Base-by-base conservation (phyloP, 2,329 filamentous ascomycete species). In the Chrysoporthe puriensis region DNA sequence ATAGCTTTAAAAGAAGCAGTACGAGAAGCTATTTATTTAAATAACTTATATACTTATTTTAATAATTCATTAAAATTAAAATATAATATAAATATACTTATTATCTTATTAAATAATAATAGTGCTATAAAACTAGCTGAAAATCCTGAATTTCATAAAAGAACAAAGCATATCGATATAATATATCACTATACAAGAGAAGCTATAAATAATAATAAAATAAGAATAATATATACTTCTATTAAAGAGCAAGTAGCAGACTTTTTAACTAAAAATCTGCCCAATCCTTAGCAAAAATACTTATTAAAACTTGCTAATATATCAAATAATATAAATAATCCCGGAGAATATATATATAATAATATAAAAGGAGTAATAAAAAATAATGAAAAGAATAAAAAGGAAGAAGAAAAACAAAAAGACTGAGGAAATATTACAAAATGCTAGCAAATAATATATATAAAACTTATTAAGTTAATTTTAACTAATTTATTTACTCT, bases 131-230 rank as follows among this genome's bases (percentile, higher is more conserved):
- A 44, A 60, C 18, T 60, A 60, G 58, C 58, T 9, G 26, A 60
- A 44, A 60, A 60, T 14, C 58, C 16, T 9, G 16, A 60, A 21
- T 60, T 60, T 60, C 32, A 60, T 60, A 60, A 60, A 60, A 60
- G 36, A 60, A 60, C 58, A 32, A 60, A 58, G 32, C 32, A 58
- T 58, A 58, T 58, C 1, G 16, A 40, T 5, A 18, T 58, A 40
- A 18, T 36, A 21, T 60, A 44, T 44, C 8, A 60, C 4, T 60
- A 43, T 44, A 46, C 13, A 8, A 32, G 34, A 21, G 21, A 34
- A 9, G 54, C 34, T 34, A n/a, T 43, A 36, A 3, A 2, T 36
- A 34, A 66, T 62, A 32, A 18, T 48, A 36, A 61, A 48, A 48
- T 61, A 61, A 48, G 5, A 9, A 69, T 48, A 61, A 36, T n/a